A percentile compares a stretch with the other conserved stretches of the same genome.
Conservation (phyloP, 352 stramenopile genomes). For the Phytophthora ramorum region DNA sequence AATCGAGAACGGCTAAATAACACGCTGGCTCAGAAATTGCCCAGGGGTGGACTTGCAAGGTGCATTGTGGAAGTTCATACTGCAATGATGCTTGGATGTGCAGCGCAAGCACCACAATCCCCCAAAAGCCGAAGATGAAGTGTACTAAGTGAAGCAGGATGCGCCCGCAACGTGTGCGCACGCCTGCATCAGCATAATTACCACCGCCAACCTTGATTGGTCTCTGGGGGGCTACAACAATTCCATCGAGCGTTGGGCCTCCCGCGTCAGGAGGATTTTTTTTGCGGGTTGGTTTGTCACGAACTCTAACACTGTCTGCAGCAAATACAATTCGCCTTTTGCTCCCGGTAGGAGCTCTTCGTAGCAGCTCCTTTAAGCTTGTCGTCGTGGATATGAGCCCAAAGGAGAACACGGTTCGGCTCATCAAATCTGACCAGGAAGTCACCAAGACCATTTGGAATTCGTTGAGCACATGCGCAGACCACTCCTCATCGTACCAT, state of each 20-base stretch:
- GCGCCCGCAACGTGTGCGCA: not conserved
- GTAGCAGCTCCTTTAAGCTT: slow-evolving; percentile 22
- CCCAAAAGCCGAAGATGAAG: slow-evolving; percentile 14
- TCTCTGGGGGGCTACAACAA: not conserved
- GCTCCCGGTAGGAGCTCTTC: not conserved
- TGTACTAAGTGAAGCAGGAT: not conserved
- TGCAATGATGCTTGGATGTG: slow-evolving; percentile 22
- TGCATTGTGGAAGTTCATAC: slow-evolving; percentile 13
- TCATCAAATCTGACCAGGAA: slow-evolving; percentile 23
- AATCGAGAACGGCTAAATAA: slow-evolving; percentile 42
- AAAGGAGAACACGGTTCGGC: slow-evolving; percentile 16
- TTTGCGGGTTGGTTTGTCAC: not conserved
- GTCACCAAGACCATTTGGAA: slow-evolving; percentile 24
- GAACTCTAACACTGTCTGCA: slow-evolving; percentile 9
- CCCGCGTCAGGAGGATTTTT: not conserved
- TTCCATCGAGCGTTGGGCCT: slow-evolving; percentile 7
- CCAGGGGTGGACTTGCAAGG: slow-evolving; percentile 35
- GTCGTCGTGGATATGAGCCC: slow-evolving; percentile 16
- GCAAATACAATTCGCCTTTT: slow-evolving; percentile 1
- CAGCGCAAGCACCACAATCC: slow-evolving; percentile 11
- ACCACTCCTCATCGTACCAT: slow-evolving; percentile 31
- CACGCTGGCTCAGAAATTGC: slow-evolving; percentile 28
- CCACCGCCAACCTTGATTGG: slow-evolving; percentile 5
- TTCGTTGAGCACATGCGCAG: slow-evolving; percentile 20
- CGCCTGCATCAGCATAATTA: slow-evolving; percentile 1